A percentile compares a stretch with the other conserved stretches of the same genome.
Evolutionary conservation across 306 rosid species (phyloP).

Genomic region (Alnus rubra): DNA sequence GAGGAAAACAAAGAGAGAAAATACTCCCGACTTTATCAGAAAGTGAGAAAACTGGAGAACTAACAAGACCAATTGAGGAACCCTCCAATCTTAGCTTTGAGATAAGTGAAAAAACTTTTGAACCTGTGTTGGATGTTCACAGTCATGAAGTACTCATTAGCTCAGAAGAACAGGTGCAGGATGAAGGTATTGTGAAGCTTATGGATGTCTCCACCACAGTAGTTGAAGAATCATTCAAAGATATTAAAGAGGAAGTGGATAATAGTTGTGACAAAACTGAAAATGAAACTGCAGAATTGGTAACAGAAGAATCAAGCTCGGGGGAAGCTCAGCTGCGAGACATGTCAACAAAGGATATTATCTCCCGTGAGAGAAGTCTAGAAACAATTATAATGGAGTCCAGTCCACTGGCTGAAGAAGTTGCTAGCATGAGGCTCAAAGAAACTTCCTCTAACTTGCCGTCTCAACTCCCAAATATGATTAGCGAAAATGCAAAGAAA

Average conservation of each 20-base stretch:
- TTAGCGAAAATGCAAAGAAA: background rate
- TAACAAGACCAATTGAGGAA: background rate
- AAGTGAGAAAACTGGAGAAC: conserved; percentile 5
- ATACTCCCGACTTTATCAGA: conserved; percentile 5
- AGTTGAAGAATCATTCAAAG: background rate
- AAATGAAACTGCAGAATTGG: background rate
- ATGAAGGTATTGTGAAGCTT: background rate
- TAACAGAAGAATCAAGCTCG: background rate
- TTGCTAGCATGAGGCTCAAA: background rate
- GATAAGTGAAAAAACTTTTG: background rate
- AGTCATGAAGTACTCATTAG: conserved; percentile 22
- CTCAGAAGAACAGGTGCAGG: conserved; percentile 16
- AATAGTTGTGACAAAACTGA: background rate
- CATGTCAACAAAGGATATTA: background rate
- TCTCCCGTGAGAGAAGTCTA: background rate
- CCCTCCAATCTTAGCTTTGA: conserved; percentile 4
- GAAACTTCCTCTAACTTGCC: background rate
- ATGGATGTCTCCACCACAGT: background rate
- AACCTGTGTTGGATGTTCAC: conserved; percentile 6
- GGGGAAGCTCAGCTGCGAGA: background rate
- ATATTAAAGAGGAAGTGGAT: background rate
- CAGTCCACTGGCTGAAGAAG: background rate
- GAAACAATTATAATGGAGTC: background rate
- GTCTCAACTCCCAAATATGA: background rate
- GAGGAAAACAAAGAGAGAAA: background rate